Conservation (phyloP, 345 rosid species). For the Anastatica hierochuntica region DNA sequence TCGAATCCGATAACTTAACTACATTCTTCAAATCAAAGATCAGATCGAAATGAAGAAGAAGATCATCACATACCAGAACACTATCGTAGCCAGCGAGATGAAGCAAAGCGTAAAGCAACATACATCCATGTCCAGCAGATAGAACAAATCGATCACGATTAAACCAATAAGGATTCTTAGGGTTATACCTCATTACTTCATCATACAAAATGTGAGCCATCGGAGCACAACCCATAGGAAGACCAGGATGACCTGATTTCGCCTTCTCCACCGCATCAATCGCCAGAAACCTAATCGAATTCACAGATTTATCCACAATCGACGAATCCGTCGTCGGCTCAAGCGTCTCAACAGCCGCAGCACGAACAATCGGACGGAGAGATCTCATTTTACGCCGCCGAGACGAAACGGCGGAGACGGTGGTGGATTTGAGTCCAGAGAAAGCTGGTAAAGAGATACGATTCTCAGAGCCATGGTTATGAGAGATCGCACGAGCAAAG, state of each 20-base stretch:
- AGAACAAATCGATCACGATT: conserved; percentile 91
- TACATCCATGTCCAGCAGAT: conserved; percentile 98
- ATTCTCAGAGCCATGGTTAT: conserved; percentile 38
- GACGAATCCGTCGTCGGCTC: conserved; percentile 24
- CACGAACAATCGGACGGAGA: conserved; percentile 28
- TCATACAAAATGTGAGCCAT: conserved; percentile 91
- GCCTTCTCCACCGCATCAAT: conserved; percentile 56
- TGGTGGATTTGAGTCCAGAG: conserved; percentile 45
- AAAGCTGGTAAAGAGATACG: conserved; percentile 36
- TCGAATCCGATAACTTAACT: too few relatives aligned
- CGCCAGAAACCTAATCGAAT: conserved; percentile 37
- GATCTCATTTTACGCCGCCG: conserved; percentile 14
- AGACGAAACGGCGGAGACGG: conserved; percentile 25
- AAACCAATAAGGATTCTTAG: conserved; percentile 98
- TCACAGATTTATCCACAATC: conserved; percentile 37
- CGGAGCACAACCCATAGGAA: conserved; percentile 63
- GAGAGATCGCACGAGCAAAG: conserved; percentile 40
- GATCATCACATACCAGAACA: conserved; percentile 40
- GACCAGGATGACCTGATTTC: conserved; percentile 51
- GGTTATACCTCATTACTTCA: conserved; percentile 95
- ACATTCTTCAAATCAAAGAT: conserved; percentile 1
- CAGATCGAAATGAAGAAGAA: background rate
- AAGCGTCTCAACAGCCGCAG: conserved; percentile 17
- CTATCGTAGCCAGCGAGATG: conserved; percentile 98
- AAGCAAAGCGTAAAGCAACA: conserved; percentile 89